phyloP scores from a whole-genome alignment of 2,329 filamentous ascomycete species.

The Penicillium sp. region DNA sequence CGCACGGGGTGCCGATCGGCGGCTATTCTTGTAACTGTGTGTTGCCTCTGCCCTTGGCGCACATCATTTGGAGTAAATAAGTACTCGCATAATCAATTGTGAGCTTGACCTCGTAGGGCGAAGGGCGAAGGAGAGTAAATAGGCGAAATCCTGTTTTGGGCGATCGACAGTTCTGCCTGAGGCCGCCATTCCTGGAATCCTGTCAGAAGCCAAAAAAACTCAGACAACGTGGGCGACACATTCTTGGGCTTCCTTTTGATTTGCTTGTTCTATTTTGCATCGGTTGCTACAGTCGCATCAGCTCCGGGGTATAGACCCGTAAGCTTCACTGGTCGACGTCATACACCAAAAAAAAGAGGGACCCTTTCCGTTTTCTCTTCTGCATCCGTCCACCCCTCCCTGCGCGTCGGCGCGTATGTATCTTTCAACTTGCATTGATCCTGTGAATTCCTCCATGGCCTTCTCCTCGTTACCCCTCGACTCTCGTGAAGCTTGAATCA shows the following conservation, averaged over 20 bases:
- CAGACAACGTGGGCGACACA: constrained; percentile 50
- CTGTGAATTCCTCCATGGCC: constrained; percentile 11
- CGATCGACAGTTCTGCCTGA: background rate
- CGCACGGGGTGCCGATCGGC: background rate
- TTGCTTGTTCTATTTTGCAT: no score
- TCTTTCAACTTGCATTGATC: constrained; percentile 1
- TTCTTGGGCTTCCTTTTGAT: constrained; percentile 17
- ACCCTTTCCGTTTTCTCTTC: background rate
- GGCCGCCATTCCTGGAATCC: background rate
- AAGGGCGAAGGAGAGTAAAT: background rate
- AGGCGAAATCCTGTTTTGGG: background rate
- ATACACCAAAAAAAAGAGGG: background rate
- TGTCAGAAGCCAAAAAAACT: constrained; percentile 42
- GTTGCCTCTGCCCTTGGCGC: background rate
- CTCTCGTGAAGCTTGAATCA: background rate
- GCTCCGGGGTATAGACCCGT: background rate
- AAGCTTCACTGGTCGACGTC: background rate
- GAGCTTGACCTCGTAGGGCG: no score
- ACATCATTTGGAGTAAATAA: background rate
- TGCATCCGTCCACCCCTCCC: background rate
- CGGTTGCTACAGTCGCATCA: background rate
- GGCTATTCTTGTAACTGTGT: background rate
- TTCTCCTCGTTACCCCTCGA: constrained; percentile 5
- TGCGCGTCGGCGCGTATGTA: background rate
- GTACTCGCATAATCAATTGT: background rate